Percentiles rank a stretch among this genome's conserved stretches.
Conservation (phyloP, 2,329 filamentous ascomycete species). For the Endothia cerciana region DNA sequence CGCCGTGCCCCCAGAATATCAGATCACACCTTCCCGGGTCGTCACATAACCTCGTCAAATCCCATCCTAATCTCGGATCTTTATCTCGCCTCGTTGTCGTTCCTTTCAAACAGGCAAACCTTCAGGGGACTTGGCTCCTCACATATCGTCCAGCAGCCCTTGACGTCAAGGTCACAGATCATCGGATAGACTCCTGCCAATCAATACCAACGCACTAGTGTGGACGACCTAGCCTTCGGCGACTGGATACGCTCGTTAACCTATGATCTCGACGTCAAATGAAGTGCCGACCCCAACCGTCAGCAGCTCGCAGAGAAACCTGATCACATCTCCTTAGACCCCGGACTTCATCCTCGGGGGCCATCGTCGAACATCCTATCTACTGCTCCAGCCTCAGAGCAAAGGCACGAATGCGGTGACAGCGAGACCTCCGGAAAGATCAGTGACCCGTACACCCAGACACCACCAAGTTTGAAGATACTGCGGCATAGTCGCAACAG, state of each 20-base stretch:
- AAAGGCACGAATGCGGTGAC: not conserved
- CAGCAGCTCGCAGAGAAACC: not conserved
- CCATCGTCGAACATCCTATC: not conserved
- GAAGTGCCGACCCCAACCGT: not conserved
- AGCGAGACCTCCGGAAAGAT: not conserved
- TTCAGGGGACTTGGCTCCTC: not conserved
- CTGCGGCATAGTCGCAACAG: not conserved
- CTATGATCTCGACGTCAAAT: not conserved
- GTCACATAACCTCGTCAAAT: slow-evolving; percentile 16
- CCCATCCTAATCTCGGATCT: not conserved
- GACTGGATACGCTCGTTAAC: not conserved
- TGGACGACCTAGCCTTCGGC: not conserved
- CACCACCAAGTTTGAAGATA: not conserved
- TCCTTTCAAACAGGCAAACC: not conserved
- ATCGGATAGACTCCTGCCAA: not conserved
- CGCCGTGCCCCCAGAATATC: slow-evolving; percentile 15
- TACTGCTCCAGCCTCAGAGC: not conserved
- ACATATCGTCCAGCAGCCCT: not conserved
- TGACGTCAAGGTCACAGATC: not conserved
- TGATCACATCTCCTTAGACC: not conserved
- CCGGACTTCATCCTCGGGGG: not conserved
- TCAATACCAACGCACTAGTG: not conserved
- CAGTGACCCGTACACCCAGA: not conserved
- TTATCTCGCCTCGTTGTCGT: not conserved
- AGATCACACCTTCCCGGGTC: slow-evolving; percentile 11